Evolutionary conservation across 345 rosid genomes (phyloP).

Genomic region (Camelina sativa): DNA sequence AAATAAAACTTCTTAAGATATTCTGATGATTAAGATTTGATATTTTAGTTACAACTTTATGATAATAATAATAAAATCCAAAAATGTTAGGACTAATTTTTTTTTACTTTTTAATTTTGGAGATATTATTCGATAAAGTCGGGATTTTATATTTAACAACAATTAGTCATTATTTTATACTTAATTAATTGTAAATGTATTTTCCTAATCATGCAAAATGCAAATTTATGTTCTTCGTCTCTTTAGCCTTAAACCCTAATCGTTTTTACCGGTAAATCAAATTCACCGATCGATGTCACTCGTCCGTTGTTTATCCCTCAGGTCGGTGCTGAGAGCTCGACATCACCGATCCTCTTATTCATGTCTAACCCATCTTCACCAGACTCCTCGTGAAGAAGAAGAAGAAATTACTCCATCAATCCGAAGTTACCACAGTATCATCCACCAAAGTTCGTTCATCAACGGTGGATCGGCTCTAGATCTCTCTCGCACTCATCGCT

Average conservation of each 20-base stretch:
- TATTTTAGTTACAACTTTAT: no score
- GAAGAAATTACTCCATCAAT: neutral
- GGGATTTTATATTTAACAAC: neutral
- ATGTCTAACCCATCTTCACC: neutral
- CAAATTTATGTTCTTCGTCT: neutral
- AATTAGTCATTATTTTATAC: neutral
- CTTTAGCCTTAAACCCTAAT: neutral
- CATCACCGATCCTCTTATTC: conserved; percentile 10
- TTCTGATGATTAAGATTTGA: no score
- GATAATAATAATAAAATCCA: no score
- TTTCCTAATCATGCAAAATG: neutral
- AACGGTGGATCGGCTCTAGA: neutral
- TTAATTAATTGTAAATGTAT: neutral
- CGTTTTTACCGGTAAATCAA: neutral
- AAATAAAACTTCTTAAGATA: neutral
- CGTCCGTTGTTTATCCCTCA: conserved; percentile 24
- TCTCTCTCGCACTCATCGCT: neutral
- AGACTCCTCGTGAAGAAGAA: conserved; percentile 1
- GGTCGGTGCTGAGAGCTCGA: neutral
- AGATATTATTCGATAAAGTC: neutral
- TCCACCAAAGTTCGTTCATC: neutral
- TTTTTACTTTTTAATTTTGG: no score
- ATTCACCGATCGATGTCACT: conserved; percentile 26
- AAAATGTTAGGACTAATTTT: no score
- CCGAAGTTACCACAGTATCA: conserved; percentile 28